Conservation (phyloP, 179 eudicot genomes). For the Gypsophila paniculata region DNA sequence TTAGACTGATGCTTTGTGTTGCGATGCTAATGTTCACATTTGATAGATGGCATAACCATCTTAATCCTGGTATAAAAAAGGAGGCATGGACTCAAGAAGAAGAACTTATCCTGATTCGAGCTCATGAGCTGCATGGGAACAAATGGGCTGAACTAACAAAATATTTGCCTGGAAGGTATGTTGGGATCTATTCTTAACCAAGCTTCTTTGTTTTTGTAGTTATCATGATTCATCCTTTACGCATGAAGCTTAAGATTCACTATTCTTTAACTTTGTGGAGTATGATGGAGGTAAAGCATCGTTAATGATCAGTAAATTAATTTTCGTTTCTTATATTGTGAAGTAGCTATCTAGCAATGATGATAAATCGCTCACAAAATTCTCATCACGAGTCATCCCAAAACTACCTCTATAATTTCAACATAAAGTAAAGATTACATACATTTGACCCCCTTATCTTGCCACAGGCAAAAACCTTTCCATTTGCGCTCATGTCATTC, state of each 20-base stretch:
- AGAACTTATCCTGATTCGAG: constrained; percentile 73
- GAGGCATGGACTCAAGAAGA: constrained; percentile 99
- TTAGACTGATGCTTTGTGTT: constrained; percentile 19
- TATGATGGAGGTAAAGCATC: no score
- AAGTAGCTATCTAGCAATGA: background rate
- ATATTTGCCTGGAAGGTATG: constrained; percentile 85
- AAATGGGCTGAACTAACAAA: constrained; percentile 97
- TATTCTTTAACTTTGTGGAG: background rate
- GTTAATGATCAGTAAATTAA: background rate
- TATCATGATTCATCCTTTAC: background rate
- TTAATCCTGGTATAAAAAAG: constrained; percentile 87
- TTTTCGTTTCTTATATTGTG: background rate
- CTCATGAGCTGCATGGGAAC: constrained; percentile 89
- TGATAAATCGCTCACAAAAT: background rate
- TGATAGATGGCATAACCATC: constrained; percentile 95
- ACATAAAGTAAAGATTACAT: background rate
- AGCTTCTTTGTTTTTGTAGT: background rate
- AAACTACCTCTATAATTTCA: background rate
- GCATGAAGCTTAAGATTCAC: background rate
- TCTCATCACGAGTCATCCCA: background rate
- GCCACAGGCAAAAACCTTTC: no score
- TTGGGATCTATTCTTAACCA: background rate
- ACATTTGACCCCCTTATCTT: no score
- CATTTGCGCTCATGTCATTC: background rate
- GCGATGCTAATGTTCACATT: constrained; percentile 11